Evolutionary conservation across 2,329 filamentous ascomycete genomes (phyloP), one percentile per base, ranked within the genome.

Genomic region (Neoarthrinium moseri): DNA sequence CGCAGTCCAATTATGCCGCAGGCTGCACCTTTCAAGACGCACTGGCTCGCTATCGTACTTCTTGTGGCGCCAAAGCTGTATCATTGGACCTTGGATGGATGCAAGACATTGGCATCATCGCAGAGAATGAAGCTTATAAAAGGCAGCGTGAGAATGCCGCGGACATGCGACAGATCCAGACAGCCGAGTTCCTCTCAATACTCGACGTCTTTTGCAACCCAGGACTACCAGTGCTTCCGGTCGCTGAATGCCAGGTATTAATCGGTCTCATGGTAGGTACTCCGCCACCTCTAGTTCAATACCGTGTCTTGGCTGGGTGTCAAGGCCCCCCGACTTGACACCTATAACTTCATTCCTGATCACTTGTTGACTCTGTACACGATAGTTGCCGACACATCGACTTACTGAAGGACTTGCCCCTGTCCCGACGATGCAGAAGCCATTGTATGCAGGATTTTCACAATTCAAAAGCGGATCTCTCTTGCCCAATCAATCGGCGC

Each of bases 21-120:
- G 58, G 59, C 10, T 59, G 56, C 40, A 51, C 58, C 1, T 52
- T 51, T 24, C 58, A 61, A 27, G 59, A 62, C 21, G 54, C 57
- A 2, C 43, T 60, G 22, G 58, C 58, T 4, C 51, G 51, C 2
- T 48, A 56, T 29, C 56, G 56, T 17, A 45, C 48, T 4, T 38
- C 50, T 10, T 33, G 36, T 6, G 56, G 54, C n/a, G 47, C 52
- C 32, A 56, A 56, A 32, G 55, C 46, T 6, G 36, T 53, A 32
- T 56, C 57, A 4, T 50, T 59, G 8, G 56, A 61, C 43, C 10
- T 48, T 8, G 57, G 59, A 5, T 58, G 54, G 56, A 58, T 60
- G 54, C 46, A 51, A 22, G 55, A 51, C 17, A 52, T 59, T 30
- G 57, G 59, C 40, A 54, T 59, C 38, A 51, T 60, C 11, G 53